Base-by-base conservation (phyloP, 768 basidiomycete species). In the Scleroderma citrinum region DNA sequence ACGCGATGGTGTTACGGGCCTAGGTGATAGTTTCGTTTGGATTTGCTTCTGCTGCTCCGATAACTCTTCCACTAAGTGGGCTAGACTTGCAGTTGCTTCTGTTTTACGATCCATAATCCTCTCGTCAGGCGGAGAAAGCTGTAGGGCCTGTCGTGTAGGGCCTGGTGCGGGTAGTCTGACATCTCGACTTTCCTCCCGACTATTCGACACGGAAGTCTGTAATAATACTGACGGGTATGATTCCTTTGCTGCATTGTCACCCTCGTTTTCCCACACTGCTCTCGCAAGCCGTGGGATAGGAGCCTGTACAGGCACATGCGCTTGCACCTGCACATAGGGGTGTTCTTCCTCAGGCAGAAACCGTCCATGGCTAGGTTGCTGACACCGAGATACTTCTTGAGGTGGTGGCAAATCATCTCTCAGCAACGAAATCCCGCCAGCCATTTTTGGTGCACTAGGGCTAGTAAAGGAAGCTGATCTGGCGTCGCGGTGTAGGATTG, bases 401-500 rank as follows among this genome's bases (percentile, higher is more conserved):
- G 26, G 12, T 29, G 60, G 8, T 34, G 54, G 13, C 0, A 51
- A 17, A 32, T 65, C 56, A 4, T 17, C 47, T 38, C 58, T 55
- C 36, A 61, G 51, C 2, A 64, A 44, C 24, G 58, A 37, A 32
- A 65, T 54, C 17, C 63, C 63, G 2, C 63, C 63, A 6, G 61
- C 61, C 62, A 61, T 64, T 46, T 48, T 65, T 36, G 61, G 61
- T 24, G 56, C 61, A 24, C 49, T 23, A 44, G 3, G 16, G 48
- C 16, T 37, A n/a, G 11, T 29, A 55, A 53, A 19, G 43, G 11
- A 17, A 41, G n/a, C 19, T 21, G 23, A 10, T 45, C 30, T 37
- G 23, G 24, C 32, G 13, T 10, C 38, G 19, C 30, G 47, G 35
- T 19, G 19, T 2, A 11, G 50, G 11, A 29, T 21, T 14, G 57